phyloP scores from a whole-genome alignment of 2,329 filamentous ascomycete genomes.

The Aspergillus fijiensis region DNA sequence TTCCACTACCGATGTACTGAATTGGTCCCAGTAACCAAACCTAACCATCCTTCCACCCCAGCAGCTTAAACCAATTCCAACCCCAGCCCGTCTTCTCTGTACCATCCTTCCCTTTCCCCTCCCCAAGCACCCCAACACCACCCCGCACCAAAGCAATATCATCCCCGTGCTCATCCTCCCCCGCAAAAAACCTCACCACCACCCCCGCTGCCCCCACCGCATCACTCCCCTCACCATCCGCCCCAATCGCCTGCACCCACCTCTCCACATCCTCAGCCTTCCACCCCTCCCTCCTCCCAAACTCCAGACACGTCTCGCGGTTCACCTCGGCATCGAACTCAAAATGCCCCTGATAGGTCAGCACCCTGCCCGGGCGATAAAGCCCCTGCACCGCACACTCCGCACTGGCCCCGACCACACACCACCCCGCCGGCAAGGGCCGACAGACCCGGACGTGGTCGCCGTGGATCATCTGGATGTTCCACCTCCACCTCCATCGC shows the following conservation, averaged over 20 bases:
- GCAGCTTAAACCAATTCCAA: no score
- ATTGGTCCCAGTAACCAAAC: no score
- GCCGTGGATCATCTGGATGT: slow-evolving; percentile 33
- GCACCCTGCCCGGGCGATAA: slow-evolving; percentile 21
- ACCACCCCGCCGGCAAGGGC: slow-evolving; percentile 19
- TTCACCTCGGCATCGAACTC: slow-evolving; percentile 27
- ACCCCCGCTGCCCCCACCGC: slow-evolving; percentile 34
- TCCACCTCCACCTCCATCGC: slow-evolving; percentile 27
- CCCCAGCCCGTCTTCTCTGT: no score
- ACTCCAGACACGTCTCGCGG: slow-evolving; percentile 22
- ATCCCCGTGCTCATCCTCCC: not conserved
- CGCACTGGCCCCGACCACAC: slow-evolving; percentile 22
- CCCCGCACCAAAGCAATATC: not conserved
- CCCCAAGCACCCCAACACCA: not conserved
- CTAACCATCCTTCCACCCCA: not conserved
- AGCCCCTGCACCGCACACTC: slow-evolving; percentile 25
- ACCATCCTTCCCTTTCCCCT: no score
- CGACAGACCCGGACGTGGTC: slow-evolving; percentile 25
- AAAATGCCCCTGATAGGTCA: slow-evolving; percentile 29
- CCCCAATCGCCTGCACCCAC: slow-evolving; percentile 24
- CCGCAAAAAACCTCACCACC: slow-evolving; percentile 29
- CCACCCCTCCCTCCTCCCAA: slow-evolving; percentile 25
- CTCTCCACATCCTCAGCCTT: slow-evolving; percentile 8
- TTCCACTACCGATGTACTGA: no score
- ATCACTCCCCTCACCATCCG: slow-evolving; percentile 28